Percentiles rank a stretch among this genome's conserved stretches.
Conservation (phyloP, 2,329 filamentous ascomycete genomes). For the Alternaria brassicae region DNA sequence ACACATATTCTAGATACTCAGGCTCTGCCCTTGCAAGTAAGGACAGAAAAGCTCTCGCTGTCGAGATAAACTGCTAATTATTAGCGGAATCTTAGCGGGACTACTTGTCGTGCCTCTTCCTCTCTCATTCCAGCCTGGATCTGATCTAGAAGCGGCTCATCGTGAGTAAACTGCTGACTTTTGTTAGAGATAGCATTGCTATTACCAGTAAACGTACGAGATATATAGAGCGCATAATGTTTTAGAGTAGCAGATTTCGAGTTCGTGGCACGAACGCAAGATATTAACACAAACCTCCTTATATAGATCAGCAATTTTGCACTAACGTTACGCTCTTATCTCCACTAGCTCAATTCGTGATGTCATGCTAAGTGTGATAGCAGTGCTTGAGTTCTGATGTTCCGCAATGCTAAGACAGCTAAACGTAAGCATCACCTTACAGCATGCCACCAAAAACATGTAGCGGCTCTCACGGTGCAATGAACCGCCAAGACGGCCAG, state of each 20-base stretch:
- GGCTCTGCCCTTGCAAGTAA: constrained; percentile 10
- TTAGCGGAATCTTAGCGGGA: constrained; percentile 9
- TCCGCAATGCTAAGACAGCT: constrained; percentile 2
- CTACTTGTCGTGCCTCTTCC: constrained; percentile 12
- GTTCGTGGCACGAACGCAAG: constrained; percentile 1
- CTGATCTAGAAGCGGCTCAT: constrained; percentile 13
- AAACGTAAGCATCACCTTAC: constrained; percentile 6
- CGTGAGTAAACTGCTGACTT: constrained; percentile 1
- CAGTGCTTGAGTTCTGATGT: neutral
- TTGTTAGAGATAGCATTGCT: constrained; percentile 14
- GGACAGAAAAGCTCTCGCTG: constrained; percentile 12
- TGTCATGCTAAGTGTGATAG: constrained; percentile 4
- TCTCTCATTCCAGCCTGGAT: constrained; percentile 12
- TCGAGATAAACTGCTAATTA: constrained; percentile 11
- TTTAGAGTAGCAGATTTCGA: constrained; percentile 2
- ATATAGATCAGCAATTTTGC: constrained; percentile 5
- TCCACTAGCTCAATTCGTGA: neutral
- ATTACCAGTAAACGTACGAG: constrained; percentile 9
- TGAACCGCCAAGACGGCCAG: neutral
- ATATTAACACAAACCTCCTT: neutral
- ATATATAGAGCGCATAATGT: constrained; percentile 13
- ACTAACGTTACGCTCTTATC: constrained; percentile 3
- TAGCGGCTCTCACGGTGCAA: constrained; percentile 1
- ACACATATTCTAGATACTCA: constrained; percentile 12
- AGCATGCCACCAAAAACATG: constrained; percentile 2